These are phyloP conservation scores for Urtica urens DNA, from an alignment of 306 rosid species.

Conservation along the genomic window DNA sequence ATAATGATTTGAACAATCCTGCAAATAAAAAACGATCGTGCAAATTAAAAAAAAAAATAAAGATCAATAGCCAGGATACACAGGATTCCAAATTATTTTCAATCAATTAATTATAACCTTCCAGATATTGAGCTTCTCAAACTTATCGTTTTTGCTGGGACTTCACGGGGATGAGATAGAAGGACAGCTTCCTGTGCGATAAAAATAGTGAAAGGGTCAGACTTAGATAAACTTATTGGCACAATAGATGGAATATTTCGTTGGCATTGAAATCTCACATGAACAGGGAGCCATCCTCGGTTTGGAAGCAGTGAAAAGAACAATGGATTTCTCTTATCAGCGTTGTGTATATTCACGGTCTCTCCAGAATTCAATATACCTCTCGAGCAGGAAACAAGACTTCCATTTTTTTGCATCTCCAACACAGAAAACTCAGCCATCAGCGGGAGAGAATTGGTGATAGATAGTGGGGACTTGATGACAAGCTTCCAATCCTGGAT, in stretches of 20 bases:
- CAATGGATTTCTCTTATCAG: slow-evolving; percentile 87
- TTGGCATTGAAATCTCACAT: slow-evolving; percentile 33
- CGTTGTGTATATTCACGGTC: slow-evolving; percentile 55
- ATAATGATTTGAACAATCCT: slow-evolving; percentile 86
- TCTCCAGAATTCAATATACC: slow-evolving; percentile 68
- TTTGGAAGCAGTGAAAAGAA: slow-evolving; percentile 85
- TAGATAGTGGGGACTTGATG: slow-evolving; percentile 67
- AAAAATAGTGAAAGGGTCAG: slow-evolving; percentile 12
- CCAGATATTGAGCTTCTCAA: slow-evolving; percentile 92
- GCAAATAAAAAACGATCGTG: slow-evolving; percentile 27
- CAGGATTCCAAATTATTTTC: slow-evolving; percentile 1
- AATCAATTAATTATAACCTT: slow-evolving; percentile 46
- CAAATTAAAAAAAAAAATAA: slow-evolving; percentile 14
- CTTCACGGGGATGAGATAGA: slow-evolving; percentile 65
- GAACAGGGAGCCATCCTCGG: slow-evolving; percentile 87
- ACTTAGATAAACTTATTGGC: slow-evolving; percentile 1
- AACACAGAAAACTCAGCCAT: slow-evolving; percentile 82
- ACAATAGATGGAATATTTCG: slow-evolving; percentile 2
- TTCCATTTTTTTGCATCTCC: slow-evolving; percentile 71
- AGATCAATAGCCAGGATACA: not conserved
- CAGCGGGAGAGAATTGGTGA: slow-evolving; percentile 88
- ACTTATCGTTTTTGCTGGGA: slow-evolving; percentile 61
- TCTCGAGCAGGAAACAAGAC: slow-evolving; percentile 62
- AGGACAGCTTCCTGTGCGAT: slow-evolving; percentile 74
- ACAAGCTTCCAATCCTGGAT: slow-evolving; percentile 93